Conservation (phyloP, 2,329 filamentous ascomycete species). For the Beauveria scarabaeidicola region DNA sequence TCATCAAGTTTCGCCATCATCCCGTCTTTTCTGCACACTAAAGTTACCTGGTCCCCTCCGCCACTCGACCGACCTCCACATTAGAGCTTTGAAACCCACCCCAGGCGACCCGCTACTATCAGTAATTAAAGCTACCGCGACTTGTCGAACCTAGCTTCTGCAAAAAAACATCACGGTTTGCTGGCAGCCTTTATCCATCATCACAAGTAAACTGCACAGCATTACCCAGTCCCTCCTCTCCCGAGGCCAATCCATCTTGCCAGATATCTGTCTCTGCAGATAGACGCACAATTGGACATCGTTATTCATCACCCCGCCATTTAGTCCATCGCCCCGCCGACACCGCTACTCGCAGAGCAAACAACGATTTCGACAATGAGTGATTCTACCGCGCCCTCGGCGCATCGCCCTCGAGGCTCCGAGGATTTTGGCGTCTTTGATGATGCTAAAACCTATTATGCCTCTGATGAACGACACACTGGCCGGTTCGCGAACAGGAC, state of each 20-base stretch:
- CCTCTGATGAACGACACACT: conserved; percentile 44
- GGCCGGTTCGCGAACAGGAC: conserved; percentile 42
- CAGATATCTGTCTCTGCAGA: neutral
- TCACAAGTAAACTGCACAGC: neutral
- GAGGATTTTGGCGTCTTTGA: conserved; percentile 45
- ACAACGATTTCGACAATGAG: conserved; percentile 5
- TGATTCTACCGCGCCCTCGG: conserved; percentile 7
- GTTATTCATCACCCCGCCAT: neutral
- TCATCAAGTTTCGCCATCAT: neutral
- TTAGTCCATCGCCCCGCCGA: conserved; percentile 4
- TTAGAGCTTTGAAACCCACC: neutral
- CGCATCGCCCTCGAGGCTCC: conserved; percentile 23
- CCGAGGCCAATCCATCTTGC: neutral
- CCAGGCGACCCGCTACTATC: neutral
- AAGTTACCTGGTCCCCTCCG: neutral
- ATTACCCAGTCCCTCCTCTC: neutral
- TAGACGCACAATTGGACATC: neutral
- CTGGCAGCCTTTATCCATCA: neutral
- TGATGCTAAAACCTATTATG: conserved; percentile 52
- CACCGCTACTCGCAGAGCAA: conserved; percentile 8
- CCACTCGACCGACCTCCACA: neutral
- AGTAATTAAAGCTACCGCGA: neutral
- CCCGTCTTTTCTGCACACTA: neutral
- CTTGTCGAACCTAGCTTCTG: neutral
- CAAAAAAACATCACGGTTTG: neutral